Evolutionary conservation across 2,329 filamentous ascomycete species (phyloP).

Genomic region (Neoascochyta sp.): DNA sequence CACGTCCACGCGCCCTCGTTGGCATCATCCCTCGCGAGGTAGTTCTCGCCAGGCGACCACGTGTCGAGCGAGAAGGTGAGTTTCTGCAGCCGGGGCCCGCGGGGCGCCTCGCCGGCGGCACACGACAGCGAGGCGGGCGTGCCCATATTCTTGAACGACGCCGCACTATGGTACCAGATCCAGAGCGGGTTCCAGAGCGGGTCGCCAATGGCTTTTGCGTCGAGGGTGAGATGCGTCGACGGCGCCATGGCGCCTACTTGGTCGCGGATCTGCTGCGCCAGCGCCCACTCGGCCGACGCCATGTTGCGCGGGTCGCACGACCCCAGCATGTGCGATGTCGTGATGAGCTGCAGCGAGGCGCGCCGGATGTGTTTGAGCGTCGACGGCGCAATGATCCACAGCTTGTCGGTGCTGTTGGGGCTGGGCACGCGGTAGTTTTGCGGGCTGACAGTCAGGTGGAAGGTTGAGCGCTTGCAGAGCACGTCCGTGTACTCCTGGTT

Average conservation of each 20-base stretch:
- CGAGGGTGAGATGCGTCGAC: slow-evolving; percentile 21
- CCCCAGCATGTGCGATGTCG: slow-evolving; percentile 36
- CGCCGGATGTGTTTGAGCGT: slow-evolving; percentile 21
- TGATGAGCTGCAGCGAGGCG: slow-evolving; percentile 30
- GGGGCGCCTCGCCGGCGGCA: slow-evolving; percentile 3
- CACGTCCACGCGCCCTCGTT: slow-evolving; percentile 30
- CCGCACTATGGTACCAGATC: slow-evolving; percentile 38
- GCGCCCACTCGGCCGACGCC: slow-evolving; percentile 27
- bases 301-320: slow-evolving; percentile 35
- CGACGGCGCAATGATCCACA: slow-evolving; percentile 30
- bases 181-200: slow-evolving; percentile 41
- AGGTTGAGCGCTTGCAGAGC: slow-evolving; percentile 28
- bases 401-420: slow-evolving; percentile 4
- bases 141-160: slow-evolving; percentile 34
- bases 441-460: slow-evolving; percentile 32
- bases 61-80: slow-evolving; percentile 37
- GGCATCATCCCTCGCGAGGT: slow-evolving; percentile 19
- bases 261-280: slow-evolving; percentile 26
- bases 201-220: slow-evolving; percentile 36
- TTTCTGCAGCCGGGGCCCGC: slow-evolving; percentile 21
- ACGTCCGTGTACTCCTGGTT: slow-evolving; percentile 35
- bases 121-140: slow-evolving; percentile 2
- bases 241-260: slow-evolving; percentile 19
- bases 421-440: slow-evolving; percentile 22
- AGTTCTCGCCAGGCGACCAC: slow-evolving; percentile 37